A percentile compares a stretch with the other conserved stretches of the same genome.
Evolutionary conservation across 176 grass and related monocot genomes (phyloP).

Genomic region (Triticum dicoccoides): DNA sequence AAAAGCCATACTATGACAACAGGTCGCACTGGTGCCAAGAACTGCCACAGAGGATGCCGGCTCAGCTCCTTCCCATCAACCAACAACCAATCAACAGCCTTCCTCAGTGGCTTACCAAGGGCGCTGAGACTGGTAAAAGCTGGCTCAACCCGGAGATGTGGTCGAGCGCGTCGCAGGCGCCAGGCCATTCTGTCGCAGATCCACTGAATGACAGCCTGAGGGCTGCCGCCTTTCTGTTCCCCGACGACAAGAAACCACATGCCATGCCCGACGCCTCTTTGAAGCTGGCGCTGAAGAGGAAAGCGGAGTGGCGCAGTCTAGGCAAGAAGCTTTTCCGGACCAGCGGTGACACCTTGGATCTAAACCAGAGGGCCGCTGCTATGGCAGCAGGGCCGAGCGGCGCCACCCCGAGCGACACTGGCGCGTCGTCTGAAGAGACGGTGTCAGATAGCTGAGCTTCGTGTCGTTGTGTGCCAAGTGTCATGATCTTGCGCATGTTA

Average conservation of each 20-base stretch:
- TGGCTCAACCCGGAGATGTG: constrained; percentile 33
- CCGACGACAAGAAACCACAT: constrained; percentile 25
- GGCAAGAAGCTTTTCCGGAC: constrained; percentile 38
- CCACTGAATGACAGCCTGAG: constrained; percentile 4
- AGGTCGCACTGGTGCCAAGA: constrained; percentile 33
- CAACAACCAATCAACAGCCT: constrained; percentile 37
- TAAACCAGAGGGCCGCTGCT: constrained; percentile 28
- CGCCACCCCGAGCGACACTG: constrained; percentile 30
- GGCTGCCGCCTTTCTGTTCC: constrained; percentile 10
- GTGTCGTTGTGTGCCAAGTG: neutral
- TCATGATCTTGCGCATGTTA: neutral
- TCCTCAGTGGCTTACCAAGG: constrained; percentile 74
- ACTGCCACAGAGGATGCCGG: constrained; percentile 13
- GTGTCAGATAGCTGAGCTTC: constrained; percentile 55
- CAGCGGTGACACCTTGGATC: constrained; percentile 26
- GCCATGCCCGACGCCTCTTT: constrained; percentile 28
- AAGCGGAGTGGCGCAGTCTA: constrained; percentile 12
- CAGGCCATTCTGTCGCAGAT: neutral
- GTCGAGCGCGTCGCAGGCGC: constrained; percentile 4
- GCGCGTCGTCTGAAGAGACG: constrained; percentile 66
- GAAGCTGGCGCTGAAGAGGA: constrained; percentile 43
- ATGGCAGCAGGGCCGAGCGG: constrained; percentile 20
- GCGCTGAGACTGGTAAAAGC: neutral
- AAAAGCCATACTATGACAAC: constrained; percentile 39
- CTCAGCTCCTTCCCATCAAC: constrained; percentile 26